These are phyloP conservation scores for Circinella umbellata DNA, from an alignment of 371 early-diverging fungal genomes.

Conservation along the genomic window DNA sequence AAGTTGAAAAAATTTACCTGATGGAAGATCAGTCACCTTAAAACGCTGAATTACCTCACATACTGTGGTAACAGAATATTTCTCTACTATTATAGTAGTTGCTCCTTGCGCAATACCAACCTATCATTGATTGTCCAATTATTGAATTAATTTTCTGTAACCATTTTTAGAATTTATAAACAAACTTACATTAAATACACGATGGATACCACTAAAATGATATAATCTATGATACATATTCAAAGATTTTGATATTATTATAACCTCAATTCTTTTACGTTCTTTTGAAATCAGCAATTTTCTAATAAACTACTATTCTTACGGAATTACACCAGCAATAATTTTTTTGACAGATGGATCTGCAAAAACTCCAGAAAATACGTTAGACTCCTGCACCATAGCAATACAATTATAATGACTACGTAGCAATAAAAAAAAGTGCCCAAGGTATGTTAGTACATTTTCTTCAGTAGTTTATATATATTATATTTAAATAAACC, in stretches of 20 bases:
- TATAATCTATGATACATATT: slow-evolving; percentile 1
- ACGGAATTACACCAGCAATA: slow-evolving; percentile 9
- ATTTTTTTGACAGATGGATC: slow-evolving; percentile 5
- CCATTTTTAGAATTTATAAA: too few species aligned
- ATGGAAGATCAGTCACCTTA: slow-evolving; percentile 52
- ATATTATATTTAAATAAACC: not conserved
- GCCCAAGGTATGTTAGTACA: not conserved
- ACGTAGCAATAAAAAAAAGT: not conserved
- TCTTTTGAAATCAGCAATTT: too few species aligned
- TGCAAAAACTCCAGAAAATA: slow-evolving; percentile 7
- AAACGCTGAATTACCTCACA: slow-evolving; percentile 55
- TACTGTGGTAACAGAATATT: slow-evolving; percentile 27
- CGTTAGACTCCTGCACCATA: slow-evolving; percentile 11
- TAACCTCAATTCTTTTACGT: too few species aligned
- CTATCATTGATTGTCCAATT: not conserved
- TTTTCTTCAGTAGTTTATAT: not conserved
- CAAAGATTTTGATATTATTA: not conserved
- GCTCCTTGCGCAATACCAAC: slow-evolving; percentile 6
- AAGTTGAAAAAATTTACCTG: too few species aligned
- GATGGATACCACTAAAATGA: slow-evolving; percentile 18
- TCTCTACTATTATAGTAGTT: slow-evolving; percentile 14
- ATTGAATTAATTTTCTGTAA: not conserved
- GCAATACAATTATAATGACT: slow-evolving; percentile 21
- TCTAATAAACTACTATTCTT: not conserved
- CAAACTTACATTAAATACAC: not conserved